Evolutionary conservation across 2,329 filamentous ascomycete species (phyloP).

Genomic region (Penicillium sumatraense): DNA sequence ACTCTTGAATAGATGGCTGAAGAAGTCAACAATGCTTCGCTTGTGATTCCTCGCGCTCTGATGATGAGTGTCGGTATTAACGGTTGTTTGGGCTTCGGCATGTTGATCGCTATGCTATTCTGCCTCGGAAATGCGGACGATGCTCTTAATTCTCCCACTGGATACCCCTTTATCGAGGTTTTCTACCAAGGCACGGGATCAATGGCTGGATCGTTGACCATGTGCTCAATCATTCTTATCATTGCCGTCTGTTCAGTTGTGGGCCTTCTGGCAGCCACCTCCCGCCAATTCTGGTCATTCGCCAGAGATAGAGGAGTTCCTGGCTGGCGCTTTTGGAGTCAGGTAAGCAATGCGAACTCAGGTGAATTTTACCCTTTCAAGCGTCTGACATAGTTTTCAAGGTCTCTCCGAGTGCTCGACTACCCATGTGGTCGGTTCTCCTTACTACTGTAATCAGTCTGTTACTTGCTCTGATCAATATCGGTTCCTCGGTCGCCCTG

Average conservation of each 20-base stretch:
- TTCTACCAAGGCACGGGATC: constrained; percentile 37
- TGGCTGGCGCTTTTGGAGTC: constrained; percentile 25
- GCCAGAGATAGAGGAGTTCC: constrained; percentile 49
- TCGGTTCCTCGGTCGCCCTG: constrained; percentile 43
- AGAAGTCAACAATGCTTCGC: constrained; percentile 44
- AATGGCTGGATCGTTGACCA: constrained; percentile 22
- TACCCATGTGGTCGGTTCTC: constrained; percentile 20
- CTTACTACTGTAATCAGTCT: constrained; percentile 18
- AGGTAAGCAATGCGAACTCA: constrained; percentile 5
- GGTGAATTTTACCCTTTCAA: not conserved
- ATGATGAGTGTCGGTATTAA: constrained; percentile 43
- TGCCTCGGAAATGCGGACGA: constrained; percentile 40
- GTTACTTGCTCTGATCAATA: constrained; percentile 40
- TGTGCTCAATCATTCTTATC: constrained; percentile 10
- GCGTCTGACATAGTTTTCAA: not conserved
- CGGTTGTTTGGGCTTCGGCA: constrained; percentile 40
- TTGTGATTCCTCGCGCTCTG: constrained; percentile 42
- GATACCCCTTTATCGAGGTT: constrained; percentile 42
- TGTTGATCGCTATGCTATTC: constrained; percentile 45
- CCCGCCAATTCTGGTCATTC: constrained; percentile 44
- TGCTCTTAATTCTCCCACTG: constrained; percentile 31
- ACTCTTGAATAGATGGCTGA: constrained; percentile 39
- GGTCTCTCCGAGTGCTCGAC: constrained; percentile 4
- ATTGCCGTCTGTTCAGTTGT: constrained; percentile 3
- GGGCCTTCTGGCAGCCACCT: constrained; percentile 36